phyloP scores from a whole-genome alignment of 2,329 filamentous ascomycete genomes.

The Cercospora sp. region DNA sequence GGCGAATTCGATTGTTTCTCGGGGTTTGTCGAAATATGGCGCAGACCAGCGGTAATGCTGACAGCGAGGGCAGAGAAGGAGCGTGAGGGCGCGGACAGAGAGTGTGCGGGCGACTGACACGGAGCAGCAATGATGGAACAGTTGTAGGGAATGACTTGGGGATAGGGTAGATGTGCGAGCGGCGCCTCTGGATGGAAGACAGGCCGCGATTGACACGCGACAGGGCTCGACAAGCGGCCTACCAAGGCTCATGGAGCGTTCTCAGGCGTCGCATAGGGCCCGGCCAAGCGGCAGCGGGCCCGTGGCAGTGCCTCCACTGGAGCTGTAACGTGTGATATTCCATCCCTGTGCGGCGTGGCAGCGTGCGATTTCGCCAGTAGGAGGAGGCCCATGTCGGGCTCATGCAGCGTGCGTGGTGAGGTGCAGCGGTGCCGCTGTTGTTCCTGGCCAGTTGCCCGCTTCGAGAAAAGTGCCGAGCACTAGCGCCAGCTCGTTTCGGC shows the following conservation, averaged over 20 bases:
- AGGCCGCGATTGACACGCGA: slow-evolving; percentile 20
- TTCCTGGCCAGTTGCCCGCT: slow-evolving; percentile 15
- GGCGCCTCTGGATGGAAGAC: slow-evolving; percentile 5
- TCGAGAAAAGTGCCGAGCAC: slow-evolving; percentile 8
- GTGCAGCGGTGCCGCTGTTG: slow-evolving; percentile 4
- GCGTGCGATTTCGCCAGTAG: background rate
- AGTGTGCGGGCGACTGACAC: background rate
- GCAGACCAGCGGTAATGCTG: background rate
- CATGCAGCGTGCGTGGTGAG: slow-evolving; percentile 6
- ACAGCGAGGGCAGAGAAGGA: background rate
- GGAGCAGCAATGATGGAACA: background rate
- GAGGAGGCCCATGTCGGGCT: slow-evolving; percentile 13
- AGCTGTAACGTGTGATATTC: background rate
- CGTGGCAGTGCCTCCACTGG: slow-evolving; percentile 7
- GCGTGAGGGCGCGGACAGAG: background rate
- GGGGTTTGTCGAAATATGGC: background rate
- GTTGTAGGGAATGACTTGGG: background rate
- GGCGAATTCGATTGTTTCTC: background rate
- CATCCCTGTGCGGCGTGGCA: slow-evolving; percentile 2
- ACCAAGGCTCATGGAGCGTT: slow-evolving; percentile 16
- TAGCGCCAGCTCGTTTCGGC: slow-evolving; percentile 6
- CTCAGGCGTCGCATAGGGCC: slow-evolving; percentile 16
- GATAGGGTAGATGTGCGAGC: slow-evolving; percentile 7
- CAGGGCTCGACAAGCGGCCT: slow-evolving; percentile 17
- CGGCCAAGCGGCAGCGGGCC: slow-evolving; percentile 11